Conservation (phyloP, 2,329 filamentous ascomycete species). For the Diatrype stigma region DNA sequence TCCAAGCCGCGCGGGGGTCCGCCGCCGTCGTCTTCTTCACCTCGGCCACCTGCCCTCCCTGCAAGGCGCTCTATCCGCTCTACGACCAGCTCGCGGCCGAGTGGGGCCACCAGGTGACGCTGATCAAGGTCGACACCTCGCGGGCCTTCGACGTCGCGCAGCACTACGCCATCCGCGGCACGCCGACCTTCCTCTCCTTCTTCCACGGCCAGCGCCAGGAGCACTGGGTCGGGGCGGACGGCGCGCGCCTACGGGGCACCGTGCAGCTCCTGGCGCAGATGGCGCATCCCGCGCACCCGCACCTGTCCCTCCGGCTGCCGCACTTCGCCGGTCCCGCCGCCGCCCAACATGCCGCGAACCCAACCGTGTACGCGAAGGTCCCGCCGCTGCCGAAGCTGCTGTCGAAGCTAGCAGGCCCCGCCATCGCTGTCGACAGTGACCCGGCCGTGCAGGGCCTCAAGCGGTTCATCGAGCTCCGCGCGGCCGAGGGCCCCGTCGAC, state of each 20-base stretch:
- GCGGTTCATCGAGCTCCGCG: conserved; percentile 64
- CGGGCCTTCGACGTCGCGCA: conserved; percentile 59
- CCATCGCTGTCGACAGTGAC: conserved; percentile 50
- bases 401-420: conserved; percentile 69
- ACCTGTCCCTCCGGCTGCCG: conserved; percentile 67
- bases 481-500: conserved; percentile 56
- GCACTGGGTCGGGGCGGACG: conserved; percentile 76
- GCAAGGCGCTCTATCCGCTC: conserved; percentile 75
- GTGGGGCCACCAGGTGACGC: conserved; percentile 59
- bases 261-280: conserved; percentile 71
- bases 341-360: conserved; percentile 35
- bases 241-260: conserved; percentile 63
- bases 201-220: conserved; percentile 70
- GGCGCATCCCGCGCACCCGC: conserved; percentile 71
- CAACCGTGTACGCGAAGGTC: conserved; percentile 70
- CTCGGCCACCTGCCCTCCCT: conserved; percentile 79
- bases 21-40: conserved; percentile 91
- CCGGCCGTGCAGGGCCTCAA: conserved; percentile 60
- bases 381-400: conserved; percentile 81
- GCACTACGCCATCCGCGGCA: conserved; percentile 67
- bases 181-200: conserved; percentile 87
- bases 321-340: conserved; percentile 53
- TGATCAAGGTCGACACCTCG: conserved; percentile 82
- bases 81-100: conserved; percentile 79
- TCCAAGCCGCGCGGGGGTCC: conserved; percentile 57